phyloP scores from a whole-genome alignment of 257 asterid genomes.

The Solanum infundibuliforme region DNA sequence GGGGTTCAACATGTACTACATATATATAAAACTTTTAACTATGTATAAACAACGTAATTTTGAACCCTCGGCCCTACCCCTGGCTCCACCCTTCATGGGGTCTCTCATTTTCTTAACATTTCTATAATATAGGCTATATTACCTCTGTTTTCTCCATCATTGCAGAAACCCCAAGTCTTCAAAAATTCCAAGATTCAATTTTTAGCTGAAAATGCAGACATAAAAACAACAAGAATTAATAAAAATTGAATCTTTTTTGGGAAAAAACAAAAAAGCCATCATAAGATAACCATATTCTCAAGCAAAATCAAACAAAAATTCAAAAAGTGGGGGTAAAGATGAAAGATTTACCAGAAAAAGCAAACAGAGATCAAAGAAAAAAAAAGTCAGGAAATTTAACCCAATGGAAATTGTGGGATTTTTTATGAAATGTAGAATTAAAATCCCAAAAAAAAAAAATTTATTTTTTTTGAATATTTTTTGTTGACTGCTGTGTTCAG shows the following conservation, averaged over 20 bases:
- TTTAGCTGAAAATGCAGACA: conserved; percentile 26
- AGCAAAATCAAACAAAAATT: conserved; percentile 14
- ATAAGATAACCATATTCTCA: conserved; percentile 21
- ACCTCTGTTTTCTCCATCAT: conserved; percentile 34
- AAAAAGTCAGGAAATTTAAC: not conserved
- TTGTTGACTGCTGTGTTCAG: conserved; percentile 44
- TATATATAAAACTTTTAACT: not conserved
- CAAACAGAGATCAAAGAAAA: not conserved
- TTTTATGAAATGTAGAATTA: not conserved
- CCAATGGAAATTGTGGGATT: not conserved
- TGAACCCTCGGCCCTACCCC: not conserved
- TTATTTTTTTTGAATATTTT: not conserved
- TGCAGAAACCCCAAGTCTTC: conserved; percentile 21
- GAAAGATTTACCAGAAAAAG: not conserved
- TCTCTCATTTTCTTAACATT: conserved; percentile 42
- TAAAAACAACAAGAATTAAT: conserved; percentile 2
- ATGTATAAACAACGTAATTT: not conserved
- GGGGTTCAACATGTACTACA: not conserved
- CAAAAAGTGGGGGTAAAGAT: not conserved
- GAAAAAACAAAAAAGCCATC: conserved; percentile 3
- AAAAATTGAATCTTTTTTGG: not conserved
- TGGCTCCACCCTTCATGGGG: conserved; percentile 5
- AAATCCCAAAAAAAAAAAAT: not conserved
- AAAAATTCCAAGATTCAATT: conserved; percentile 23
- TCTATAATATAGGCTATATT: conserved; percentile 6